Evolutionary conservation across 306 rosid genomes (phyloP).

Genomic region (Lotus japonicus): DNA sequence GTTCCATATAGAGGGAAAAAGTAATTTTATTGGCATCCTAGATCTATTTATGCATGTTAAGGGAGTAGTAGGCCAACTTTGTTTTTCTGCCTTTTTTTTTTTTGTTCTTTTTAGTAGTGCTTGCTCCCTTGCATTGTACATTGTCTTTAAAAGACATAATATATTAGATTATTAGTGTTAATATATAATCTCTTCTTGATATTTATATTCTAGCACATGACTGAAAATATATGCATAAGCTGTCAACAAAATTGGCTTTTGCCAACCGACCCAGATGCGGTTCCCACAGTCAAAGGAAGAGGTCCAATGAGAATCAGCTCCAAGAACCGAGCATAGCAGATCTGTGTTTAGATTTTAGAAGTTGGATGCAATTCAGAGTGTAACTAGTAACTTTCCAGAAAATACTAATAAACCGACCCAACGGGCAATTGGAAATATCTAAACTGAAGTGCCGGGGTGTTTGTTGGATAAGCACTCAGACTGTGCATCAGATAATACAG

Average conservation of each 20-base stretch:
- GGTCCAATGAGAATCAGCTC: not conserved
- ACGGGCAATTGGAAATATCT: not conserved
- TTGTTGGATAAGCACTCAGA: not conserved
- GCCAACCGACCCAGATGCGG: no score
- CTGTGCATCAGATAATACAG: not conserved
- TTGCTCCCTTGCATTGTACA: conserved; percentile 22
- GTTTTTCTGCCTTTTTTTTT: not conserved
- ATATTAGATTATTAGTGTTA: no score
- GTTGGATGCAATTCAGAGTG: no score
- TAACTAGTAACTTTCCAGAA: no score
- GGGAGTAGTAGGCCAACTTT: not conserved
- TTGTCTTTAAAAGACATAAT: not conserved
- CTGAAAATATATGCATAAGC: no score
- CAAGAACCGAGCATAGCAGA: not conserved
- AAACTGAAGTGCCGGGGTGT: not conserved
- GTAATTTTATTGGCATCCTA: not conserved
- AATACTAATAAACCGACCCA: not conserved
- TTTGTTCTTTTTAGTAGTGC: not conserved
- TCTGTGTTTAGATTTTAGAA: no score
- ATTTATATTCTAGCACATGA: no score
- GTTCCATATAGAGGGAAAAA: not conserved
- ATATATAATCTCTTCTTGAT: no score
- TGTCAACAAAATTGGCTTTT: no score
- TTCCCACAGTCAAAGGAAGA: no score
- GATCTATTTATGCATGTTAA: not conserved